Evolutionary conservation across 441 rosid species (phyloP).

Genomic region (Kokia cookei): DNA sequence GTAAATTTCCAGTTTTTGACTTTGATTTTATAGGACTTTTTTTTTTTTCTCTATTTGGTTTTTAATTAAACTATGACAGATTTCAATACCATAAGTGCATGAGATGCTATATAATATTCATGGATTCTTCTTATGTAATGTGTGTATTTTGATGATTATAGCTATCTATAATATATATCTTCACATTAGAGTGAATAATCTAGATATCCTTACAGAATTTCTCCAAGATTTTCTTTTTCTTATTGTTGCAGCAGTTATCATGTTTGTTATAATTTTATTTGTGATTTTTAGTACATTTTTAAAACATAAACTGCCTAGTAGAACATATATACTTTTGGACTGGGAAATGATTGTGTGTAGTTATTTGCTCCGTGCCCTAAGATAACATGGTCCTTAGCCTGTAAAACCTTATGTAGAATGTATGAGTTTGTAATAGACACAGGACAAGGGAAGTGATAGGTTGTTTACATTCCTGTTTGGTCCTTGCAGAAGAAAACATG

Average conservation of each 20-base stretch:
- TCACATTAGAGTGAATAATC: background rate
- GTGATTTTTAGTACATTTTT: background rate
- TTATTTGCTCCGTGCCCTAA: background rate
- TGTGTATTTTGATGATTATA: background rate
- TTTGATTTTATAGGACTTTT: background rate
- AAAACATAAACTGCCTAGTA: background rate
- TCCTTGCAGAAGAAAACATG: background rate
- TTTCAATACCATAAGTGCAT: background rate
- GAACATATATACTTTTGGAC: background rate
- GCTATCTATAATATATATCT: background rate
- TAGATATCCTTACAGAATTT: background rate
- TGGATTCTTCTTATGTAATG: background rate
- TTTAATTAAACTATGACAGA: background rate
- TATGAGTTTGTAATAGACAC: background rate
- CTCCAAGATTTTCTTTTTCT: background rate
- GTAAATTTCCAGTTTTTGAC: conserved; percentile 5
- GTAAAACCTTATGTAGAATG: conserved; percentile 1
- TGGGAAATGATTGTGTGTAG: background rate
- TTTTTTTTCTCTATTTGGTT: background rate
- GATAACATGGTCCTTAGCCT: background rate
- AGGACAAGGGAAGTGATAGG: background rate
- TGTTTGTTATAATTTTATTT: background rate
- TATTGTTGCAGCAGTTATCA: background rate
- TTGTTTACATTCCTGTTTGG: background rate
- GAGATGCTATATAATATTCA: background rate